Conservation (phyloP, 108 stramenopile genomes). For the Nitzschia sp. region DNA sequence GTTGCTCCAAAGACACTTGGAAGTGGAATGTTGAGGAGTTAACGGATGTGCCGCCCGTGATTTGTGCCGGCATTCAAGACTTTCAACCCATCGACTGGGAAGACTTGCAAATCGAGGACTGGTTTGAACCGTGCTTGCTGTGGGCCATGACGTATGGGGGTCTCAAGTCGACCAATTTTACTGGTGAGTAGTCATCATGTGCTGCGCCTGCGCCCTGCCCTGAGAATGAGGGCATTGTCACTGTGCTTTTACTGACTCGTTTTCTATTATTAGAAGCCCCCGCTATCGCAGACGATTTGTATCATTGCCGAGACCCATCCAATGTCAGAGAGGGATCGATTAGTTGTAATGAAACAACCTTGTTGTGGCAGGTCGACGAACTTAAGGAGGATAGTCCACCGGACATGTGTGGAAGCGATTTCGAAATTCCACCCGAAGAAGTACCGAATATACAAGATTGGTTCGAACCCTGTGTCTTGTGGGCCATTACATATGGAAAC, state of each 20-base stretch:
- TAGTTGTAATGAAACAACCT: constrained; percentile 7
- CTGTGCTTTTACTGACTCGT: neutral
- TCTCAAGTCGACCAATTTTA: neutral
- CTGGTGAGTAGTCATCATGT: neutral
- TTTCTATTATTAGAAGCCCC: neutral
- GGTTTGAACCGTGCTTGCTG: constrained; percentile 32
- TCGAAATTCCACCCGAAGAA: constrained; percentile 1
- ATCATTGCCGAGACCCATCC: constrained; percentile 19
- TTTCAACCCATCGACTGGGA: neutral
- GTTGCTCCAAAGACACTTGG: constrained; percentile 7
- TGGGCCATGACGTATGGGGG: constrained; percentile 35
- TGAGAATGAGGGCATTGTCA: neutral
- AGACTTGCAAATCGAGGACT: neutral
- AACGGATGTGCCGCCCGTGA: constrained; percentile 5
- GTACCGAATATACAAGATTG: constrained; percentile 4
- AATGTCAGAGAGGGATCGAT: neutral
- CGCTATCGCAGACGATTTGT: constrained; percentile 22
- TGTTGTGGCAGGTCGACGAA: constrained; percentile 14
- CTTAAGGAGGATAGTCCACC: constrained; percentile 10
- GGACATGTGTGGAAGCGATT: neutral
- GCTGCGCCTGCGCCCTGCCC: neutral
- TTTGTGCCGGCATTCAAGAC: neutral
- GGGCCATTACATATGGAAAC: constrained; percentile 34
- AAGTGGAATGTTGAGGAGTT: constrained; percentile 28
- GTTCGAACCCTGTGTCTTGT: constrained; percentile 42